Percentiles rank a stretch among this genome's conserved stretches.
These are phyloP conservation scores for Plenodomus biglobosus DNA, from an alignment of 2,329 filamentous ascomycete species.

Conservation along the genomic window DNA sequence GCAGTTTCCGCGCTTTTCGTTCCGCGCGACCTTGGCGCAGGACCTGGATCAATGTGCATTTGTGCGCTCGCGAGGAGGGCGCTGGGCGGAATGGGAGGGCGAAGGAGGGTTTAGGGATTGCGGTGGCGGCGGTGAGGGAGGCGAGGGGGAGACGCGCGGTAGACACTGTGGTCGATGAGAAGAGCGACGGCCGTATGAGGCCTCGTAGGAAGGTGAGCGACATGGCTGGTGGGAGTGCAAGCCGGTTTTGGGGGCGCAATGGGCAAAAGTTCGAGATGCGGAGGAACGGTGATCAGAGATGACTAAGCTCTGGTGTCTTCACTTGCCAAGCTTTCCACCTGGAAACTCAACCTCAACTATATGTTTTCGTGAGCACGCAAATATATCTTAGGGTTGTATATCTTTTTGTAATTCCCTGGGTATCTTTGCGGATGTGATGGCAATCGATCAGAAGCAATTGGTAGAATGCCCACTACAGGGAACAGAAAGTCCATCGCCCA, in stretches of 20 bases:
- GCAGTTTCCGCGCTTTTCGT: constrained; percentile 79
- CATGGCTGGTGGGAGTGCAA: constrained; percentile 31
- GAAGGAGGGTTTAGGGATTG: constrained; percentile 24
- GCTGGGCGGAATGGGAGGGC: constrained; percentile 37
- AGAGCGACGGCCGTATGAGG: constrained; percentile 41
- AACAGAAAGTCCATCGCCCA: too few species aligned
- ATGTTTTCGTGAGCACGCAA: too few species aligned
- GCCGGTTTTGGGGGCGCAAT: constrained; percentile 2
- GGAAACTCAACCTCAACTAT: too few species aligned
- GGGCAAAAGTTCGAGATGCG: constrained; percentile 13
- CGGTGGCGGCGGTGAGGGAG: constrained; percentile 20
- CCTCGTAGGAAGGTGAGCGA: constrained; percentile 44
- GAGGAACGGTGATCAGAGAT: not conserved
- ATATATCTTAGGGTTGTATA: too few species aligned
- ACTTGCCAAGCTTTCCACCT: not conserved
- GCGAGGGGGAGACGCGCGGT: constrained; percentile 18
- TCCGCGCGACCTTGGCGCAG: constrained; percentile 71
- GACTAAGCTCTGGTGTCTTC: not conserved
- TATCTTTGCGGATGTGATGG: too few species aligned
- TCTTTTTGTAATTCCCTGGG: too few species aligned
- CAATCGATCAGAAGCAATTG: too few species aligned
- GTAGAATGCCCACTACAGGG: too few species aligned
- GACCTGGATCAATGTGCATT: constrained; percentile 55
- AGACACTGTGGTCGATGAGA: constrained; percentile 19
- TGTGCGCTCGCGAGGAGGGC: constrained; percentile 43